Evolutionary conservation across 495 filamentous ascomycete genomes (phyloP).

Genomic region (Elasticomyces elasticus): DNA sequence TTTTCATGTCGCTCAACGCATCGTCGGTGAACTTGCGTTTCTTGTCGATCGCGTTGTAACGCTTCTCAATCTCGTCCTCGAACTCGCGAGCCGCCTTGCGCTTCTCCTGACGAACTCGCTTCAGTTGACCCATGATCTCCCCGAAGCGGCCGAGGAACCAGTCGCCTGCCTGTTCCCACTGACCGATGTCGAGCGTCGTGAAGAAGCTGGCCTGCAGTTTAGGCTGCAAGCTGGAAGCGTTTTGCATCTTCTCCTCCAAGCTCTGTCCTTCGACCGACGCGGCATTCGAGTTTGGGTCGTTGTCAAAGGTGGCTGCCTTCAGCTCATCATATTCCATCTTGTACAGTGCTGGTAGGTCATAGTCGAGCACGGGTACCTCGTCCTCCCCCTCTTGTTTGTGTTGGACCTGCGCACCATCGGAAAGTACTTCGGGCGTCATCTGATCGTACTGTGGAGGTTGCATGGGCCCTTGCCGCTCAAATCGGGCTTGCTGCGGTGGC

Average conservation of each 20-base stretch:
- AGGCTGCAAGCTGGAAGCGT: conserved; percentile 26
- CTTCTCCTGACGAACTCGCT: conserved; percentile 52
- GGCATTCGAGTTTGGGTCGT: not conserved
- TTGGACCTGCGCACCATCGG: not conserved
- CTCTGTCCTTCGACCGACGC: not conserved
- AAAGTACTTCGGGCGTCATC: too few species aligned
- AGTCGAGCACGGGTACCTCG: not conserved
- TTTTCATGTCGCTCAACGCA: conserved; percentile 48
- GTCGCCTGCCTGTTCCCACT: conserved; percentile 80
- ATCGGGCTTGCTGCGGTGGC: too few species aligned
- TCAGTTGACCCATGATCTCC: conserved; percentile 52
- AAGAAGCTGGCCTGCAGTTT: conserved; percentile 54
- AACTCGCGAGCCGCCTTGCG: conserved; percentile 55
- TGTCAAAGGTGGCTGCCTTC: conserved; percentile 23
- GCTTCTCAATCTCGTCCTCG: conserved; percentile 53
- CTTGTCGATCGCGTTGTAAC: conserved; percentile 43
- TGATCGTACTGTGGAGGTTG: not conserved
- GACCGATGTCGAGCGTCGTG: conserved; percentile 49
- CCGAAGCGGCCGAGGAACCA: conserved; percentile 64
- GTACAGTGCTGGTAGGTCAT: not conserved
- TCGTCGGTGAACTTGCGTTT: conserved; percentile 46
- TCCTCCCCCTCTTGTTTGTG: not conserved
- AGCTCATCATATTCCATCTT: conserved; percentile 19
- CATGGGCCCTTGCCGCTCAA: too few species aligned
- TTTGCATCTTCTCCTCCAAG: conserved; percentile 27